Evolutionary conservation across 352 stramenopile genomes (phyloP).

Genomic region (Pythium scleroteichum): DNA sequence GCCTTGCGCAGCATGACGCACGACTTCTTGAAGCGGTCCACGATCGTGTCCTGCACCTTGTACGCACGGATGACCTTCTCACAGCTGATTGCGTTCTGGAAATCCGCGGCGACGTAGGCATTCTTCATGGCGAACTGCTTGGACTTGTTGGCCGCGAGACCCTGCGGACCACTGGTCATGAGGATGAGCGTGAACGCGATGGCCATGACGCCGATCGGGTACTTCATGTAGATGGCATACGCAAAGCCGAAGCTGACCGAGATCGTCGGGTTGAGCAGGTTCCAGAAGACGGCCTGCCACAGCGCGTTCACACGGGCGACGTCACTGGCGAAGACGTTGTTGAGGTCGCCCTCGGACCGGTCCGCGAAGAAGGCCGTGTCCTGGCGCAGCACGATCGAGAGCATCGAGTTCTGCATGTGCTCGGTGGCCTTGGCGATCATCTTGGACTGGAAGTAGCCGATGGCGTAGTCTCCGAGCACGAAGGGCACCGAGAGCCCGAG

Average conservation of each 20-base stretch:
- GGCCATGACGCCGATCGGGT: conserved; percentile 78
- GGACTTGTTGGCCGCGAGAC: conserved; percentile 74
- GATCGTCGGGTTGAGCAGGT: conserved; percentile 79
- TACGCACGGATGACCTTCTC: conserved; percentile 89
- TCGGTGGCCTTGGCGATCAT: conserved; percentile 90
- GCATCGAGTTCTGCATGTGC: conserved; percentile 68
- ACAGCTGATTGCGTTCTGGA: conserved; percentile 84
- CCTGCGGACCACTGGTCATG: conserved; percentile 79
- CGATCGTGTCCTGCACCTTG: conserved; percentile 80
- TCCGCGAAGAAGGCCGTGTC: conserved; percentile 81
- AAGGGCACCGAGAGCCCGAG: conserved; percentile 80
- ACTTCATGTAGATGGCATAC: conserved; percentile 85
- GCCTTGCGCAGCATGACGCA: conserved; percentile 66
- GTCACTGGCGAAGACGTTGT: conserved; percentile 88
- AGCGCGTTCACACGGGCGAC: conserved; percentile 83
- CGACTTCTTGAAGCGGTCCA: conserved; percentile 72
- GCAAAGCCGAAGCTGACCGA: conserved; percentile 83
- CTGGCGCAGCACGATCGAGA: conserved; percentile 82
- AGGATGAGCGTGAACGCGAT: conserved; percentile 82
- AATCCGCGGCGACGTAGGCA: conserved; percentile 85
- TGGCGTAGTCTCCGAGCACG: conserved; percentile 79
- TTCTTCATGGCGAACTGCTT: conserved; percentile 89
- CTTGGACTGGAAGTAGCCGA: conserved; percentile 90
- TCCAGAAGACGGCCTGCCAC: conserved; percentile 90
- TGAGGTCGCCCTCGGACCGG: conserved; percentile 84